Percentiles rank a stretch among this genome's conserved stretches.
These are phyloP conservation scores for Cyanidioschyzon merolae DNA, from an alignment of 23 red algal genomes.

Conservation along the genomic window DNA sequence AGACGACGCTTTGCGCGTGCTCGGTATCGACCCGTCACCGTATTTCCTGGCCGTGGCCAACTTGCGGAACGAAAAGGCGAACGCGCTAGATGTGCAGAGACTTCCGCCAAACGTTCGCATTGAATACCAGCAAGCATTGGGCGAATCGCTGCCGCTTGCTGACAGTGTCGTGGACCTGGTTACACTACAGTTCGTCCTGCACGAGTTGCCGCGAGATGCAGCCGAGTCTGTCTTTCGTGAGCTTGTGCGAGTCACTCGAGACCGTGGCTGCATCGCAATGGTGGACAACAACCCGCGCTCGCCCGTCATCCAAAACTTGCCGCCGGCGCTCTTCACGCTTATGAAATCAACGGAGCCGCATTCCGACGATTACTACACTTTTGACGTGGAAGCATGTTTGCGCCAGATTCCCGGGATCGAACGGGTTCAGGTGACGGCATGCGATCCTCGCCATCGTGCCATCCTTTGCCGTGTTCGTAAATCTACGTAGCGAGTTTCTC, in stretches of 20 bases:
- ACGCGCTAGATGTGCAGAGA: not conserved
- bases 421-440: conserved; percentile 5
- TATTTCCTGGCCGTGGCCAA: conserved; percentile 35
- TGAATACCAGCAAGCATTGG: conserved; percentile 37
- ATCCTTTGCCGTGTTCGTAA: conserved; percentile 16
- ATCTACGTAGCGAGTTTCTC: not conserved
- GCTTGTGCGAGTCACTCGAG: conserved; percentile 21
- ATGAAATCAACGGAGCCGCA: conserved; percentile 60
- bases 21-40: conserved; percentile 38
- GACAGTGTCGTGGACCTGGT: conserved; percentile 25
- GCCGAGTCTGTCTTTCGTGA: conserved; percentile 18
- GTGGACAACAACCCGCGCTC: conserved; percentile 44
- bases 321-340: conserved; percentile 36
- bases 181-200: conserved; percentile 35
- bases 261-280: conserved; percentile 29
- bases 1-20: not conserved
- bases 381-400: conserved; percentile 24
- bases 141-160: conserved; percentile 21
- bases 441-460: conserved; percentile 28
- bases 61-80: not conserved
- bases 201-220: conserved; percentile 46
- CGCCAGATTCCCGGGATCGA: conserved; percentile 20
- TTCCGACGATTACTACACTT: conserved; percentile 53
- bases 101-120: not conserved
- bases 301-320: conserved; percentile 27